Evolutionary conservation across 441 rosid genomes (phyloP).

Genomic region (Iberis amara): DNA sequence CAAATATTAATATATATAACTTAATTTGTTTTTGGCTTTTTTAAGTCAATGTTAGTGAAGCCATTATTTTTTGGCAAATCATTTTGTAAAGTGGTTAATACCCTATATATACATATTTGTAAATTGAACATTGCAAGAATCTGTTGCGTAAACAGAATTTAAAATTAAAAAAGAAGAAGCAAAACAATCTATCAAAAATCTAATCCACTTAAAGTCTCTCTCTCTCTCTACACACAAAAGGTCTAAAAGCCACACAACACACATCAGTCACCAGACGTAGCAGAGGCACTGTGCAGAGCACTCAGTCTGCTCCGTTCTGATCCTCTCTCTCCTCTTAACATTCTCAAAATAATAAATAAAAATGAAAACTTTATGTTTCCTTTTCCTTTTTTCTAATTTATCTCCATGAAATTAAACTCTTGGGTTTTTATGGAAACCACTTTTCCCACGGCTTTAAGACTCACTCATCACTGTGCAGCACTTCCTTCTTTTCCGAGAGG

Average conservation of each 20-base stretch:
- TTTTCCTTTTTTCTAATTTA: not conserved
- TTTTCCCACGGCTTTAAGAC: conserved; percentile 26
- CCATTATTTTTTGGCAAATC: no score
- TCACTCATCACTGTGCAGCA: conserved; percentile 26
- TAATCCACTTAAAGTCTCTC: conserved; percentile 23
- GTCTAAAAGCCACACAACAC: conserved; percentile 32
- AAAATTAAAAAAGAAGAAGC: not conserved
- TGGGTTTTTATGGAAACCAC: no score
- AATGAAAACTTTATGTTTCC: conserved; percentile 15
- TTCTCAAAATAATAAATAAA: conserved; percentile 4
- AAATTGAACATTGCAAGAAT: no score
- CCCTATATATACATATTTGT: no score
- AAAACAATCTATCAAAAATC: conserved; percentile 27
- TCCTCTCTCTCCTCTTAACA: conserved; percentile 29
- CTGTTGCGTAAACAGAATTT: no score
- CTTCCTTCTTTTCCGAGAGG: conserved; percentile 20
- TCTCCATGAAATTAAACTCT: conserved; percentile 15
- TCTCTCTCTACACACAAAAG: conserved; percentile 35
- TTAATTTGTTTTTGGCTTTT: no score
- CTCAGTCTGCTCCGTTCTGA: conserved; percentile 31
- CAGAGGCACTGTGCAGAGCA: conserved; percentile 33
- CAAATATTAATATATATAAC: no score
- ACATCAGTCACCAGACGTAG: conserved; percentile 38
- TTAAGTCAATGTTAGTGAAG: no score
- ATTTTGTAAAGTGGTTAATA: no score